Conservation (phyloP, 352 stramenopile genomes). For the Phytopythium mirpurense region DNA sequence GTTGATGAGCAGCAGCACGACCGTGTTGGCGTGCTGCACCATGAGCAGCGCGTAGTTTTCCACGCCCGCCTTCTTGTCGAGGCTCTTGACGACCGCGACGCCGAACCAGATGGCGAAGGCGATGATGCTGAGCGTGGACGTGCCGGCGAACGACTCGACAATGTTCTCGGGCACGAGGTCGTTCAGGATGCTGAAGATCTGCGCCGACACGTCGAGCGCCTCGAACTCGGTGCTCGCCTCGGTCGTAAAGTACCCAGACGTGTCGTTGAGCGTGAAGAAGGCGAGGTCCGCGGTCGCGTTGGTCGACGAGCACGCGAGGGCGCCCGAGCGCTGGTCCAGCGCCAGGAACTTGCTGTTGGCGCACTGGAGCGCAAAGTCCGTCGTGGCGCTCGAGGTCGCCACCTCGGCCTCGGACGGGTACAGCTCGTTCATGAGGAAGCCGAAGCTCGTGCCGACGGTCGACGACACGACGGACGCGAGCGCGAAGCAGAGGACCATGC, state of each 20-base stretch:
- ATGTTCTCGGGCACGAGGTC: conserved; percentile 71
- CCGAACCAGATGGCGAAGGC: conserved; percentile 68
- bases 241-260: conserved; percentile 32
- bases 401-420: conserved; percentile 19
- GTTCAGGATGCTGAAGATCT: conserved; percentile 64
- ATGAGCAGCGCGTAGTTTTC: conserved; percentile 68
- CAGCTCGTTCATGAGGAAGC: conserved; percentile 37
- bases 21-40: conserved; percentile 57
- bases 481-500: conserved; percentile 39
- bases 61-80: conserved; percentile 35
- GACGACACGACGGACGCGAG: conserved; percentile 46
- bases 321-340: conserved; percentile 17
- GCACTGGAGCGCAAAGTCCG: conserved; percentile 37
- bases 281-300: conserved; percentile 21
- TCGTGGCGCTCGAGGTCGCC: conserved; percentile 10
- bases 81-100: conserved; percentile 54
- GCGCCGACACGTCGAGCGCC: conserved; percentile 52
- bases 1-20: conserved; percentile 71
- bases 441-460: conserved; percentile 32
- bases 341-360: conserved; percentile 37
- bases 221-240: conserved; percentile 23
- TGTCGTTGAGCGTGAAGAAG: conserved; percentile 56
- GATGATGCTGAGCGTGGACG: conserved; percentile 63
- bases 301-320: conserved; percentile 33
- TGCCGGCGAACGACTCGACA: conserved; percentile 47